Base-by-base conservation (phyloP, 1,139 yeast species). In the Yamadazyma diddensiae region DNA sequence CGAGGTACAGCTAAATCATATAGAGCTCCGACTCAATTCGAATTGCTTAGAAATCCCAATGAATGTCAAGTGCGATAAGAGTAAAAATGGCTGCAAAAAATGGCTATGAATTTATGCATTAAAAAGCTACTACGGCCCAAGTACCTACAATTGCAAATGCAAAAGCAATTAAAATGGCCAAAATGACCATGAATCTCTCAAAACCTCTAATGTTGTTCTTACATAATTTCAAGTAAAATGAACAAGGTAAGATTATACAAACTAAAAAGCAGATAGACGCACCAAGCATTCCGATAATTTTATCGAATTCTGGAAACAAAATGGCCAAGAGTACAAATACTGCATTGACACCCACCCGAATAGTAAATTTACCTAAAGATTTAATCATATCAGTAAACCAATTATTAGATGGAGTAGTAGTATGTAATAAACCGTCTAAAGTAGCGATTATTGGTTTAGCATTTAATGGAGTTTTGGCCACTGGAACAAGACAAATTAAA, bases 361-460 rank as follows among this genome's bases (percentile, higher is more conserved):
- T 59, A 27, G 45, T 45, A 33, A 52, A 55, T 34, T 45, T 41
- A 3, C 39, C 42, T 1, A 44, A 3, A 3, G 42, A 19, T 18
- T 54, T 50, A 5, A 45, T 8, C 2, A 29, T n/a, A 5, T 35
- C 36, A 10, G 33, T 26, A 15, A 45, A 34, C 38, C 44, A 38
- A 24, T 36, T 34, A 4, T 36, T 29, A 6, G 52, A 37, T 3
- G 13, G 22, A 3, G 35, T 37, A n/a, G 47, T 47, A 8, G 55
- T 47, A 2, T 52, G 49, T 9, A 64, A 49, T 15, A 67, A 34
- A 2, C 57, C 51, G 40, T 67, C 73, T 36, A 69, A 53, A 1
- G 94, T 82, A 5, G 92, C 73, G 14, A 86, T 77, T 26, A 90
- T 82, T 1, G 97, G 97, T 46, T 92, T 78, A 6, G 94, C 88